Evolutionary conservation across 2,329 filamentous ascomycete genomes (phyloP).

Genomic region (Beauveria medogensis): DNA sequence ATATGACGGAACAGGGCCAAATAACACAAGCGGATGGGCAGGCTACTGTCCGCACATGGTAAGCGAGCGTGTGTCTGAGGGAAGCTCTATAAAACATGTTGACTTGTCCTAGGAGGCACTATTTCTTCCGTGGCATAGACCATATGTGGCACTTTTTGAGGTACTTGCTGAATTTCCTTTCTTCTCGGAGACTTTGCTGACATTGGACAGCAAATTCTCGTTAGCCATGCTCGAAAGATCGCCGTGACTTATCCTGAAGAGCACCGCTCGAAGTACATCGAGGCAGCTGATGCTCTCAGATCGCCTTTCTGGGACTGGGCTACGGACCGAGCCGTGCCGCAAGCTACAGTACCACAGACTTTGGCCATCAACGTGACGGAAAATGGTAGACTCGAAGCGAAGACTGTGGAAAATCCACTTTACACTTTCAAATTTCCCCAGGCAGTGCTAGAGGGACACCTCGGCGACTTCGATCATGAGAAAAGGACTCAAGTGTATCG

Average conservation of each 20-base stretch:
- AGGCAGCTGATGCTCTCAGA: conserved; percentile 38
- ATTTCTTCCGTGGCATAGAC: conserved; percentile 48
- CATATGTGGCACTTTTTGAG: conserved; percentile 47
- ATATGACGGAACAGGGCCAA: conserved; percentile 33
- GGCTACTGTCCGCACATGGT: conserved; percentile 43
- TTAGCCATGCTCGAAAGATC: conserved; percentile 36
- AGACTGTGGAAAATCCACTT: conserved; percentile 43
- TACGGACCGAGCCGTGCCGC: conserved; percentile 32
- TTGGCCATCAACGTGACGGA: conserved; percentile 34
- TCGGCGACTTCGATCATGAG: conserved; percentile 25
- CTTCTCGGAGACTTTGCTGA: conserved; percentile 7
- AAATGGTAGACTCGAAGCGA: conserved; percentile 21
- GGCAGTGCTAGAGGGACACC: conserved; percentile 28
- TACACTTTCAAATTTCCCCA: conserved; percentile 42
- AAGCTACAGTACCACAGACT: conserved; percentile 26
- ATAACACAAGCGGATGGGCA: conserved; percentile 21
- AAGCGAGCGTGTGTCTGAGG: conserved; percentile 1
- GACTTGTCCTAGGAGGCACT: conserved; percentile 32
- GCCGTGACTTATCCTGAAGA: conserved; percentile 34
- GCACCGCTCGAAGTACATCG: conserved; percentile 28
- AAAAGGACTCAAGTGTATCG: conserved; percentile 31
- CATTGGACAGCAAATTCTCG: conserved; percentile 41
- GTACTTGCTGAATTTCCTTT: conserved; percentile 23
- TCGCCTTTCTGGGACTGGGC: conserved; percentile 51
- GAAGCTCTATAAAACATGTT: not conserved